Conservation (phyloP, 352 stramenopile species). For the Globisporangium barbulae region DNA sequence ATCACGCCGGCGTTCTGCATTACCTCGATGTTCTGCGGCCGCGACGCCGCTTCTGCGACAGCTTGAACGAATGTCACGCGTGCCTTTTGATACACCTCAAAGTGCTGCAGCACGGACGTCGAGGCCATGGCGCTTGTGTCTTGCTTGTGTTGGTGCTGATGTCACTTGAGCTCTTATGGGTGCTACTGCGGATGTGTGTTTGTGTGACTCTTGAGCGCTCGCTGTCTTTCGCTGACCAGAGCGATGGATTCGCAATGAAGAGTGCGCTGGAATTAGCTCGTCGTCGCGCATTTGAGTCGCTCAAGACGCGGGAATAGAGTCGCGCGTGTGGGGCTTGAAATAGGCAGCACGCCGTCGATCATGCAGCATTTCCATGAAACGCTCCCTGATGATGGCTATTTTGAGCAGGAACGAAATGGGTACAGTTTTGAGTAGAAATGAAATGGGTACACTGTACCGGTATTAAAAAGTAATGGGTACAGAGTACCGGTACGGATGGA, state of each 20-base stretch:
- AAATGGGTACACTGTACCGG: too few species aligned
- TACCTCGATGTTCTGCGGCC: slow-evolving; percentile 95
- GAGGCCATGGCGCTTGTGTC: slow-evolving; percentile 50
- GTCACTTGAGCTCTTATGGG: neutral
- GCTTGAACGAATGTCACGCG: slow-evolving; percentile 94
- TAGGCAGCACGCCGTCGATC: neutral
- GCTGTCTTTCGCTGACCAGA: neutral
- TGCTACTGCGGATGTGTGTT: neutral
- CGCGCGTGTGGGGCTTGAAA: neutral
- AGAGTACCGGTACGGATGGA: too few species aligned
- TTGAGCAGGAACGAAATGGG: neutral
- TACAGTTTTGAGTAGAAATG: neutral
- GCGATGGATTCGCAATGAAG: neutral
- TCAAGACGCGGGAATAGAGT: neutral
- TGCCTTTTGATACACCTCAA: slow-evolving; percentile 95
- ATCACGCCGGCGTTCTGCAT: slow-evolving; percentile 96
- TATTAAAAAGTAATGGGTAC: neutral
- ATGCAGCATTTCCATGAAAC: too few species aligned
- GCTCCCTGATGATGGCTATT: neutral
- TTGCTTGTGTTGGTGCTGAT: neutral
- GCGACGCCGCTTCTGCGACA: slow-evolving; percentile 91
- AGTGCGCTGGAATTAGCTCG: neutral
- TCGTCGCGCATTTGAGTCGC: neutral
- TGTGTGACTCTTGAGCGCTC: neutral
- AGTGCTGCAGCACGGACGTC: slow-evolving; percentile 91